phyloP scores from a whole-genome alignment of 148 eudicot genomes.

The Rhododendron henanense region DNA sequence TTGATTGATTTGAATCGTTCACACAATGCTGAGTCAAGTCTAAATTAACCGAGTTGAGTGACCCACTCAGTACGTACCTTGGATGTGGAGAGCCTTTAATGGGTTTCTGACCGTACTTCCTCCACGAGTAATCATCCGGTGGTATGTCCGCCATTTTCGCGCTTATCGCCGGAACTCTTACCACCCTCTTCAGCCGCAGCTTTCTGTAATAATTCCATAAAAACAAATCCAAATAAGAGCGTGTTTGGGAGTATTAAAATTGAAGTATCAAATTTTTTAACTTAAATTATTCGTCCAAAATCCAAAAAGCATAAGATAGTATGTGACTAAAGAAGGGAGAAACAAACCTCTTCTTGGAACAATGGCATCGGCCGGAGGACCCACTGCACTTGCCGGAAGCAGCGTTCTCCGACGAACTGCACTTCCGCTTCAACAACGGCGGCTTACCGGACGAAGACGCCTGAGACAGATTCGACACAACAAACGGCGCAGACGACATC shows the following conservation, averaged over 20 bases:
- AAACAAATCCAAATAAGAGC: background rate
- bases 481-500: constrained; percentile 37
- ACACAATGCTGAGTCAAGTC: background rate
- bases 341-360: constrained; percentile 70
- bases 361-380: constrained; percentile 74
- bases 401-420: constrained; percentile 51
- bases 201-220: constrained; percentile 38
- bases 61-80: constrained; percentile 61
- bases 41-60: background rate
- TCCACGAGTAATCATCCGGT: constrained; percentile 95
- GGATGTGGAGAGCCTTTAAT: constrained; percentile 99
- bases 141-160: constrained; percentile 90
- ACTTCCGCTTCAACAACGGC: constrained; percentile 68
- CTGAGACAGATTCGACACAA: constrained; percentile 40
- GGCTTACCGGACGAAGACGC: constrained; percentile 60
- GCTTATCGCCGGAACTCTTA: constrained; percentile 87
- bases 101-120: constrained; percentile 96
- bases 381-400: constrained; percentile 77
- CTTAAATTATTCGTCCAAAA: background rate
- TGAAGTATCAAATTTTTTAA: too few species aligned
- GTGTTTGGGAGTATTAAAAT: background rate
- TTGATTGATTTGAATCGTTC: background rate
- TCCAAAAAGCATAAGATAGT: background rate
- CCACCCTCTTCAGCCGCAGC: constrained; percentile 59
- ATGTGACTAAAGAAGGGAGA: background rate